Evolutionary conservation across 352 stramenopile genomes (phyloP).

Genomic region (Blastocystis sp.): DNA sequence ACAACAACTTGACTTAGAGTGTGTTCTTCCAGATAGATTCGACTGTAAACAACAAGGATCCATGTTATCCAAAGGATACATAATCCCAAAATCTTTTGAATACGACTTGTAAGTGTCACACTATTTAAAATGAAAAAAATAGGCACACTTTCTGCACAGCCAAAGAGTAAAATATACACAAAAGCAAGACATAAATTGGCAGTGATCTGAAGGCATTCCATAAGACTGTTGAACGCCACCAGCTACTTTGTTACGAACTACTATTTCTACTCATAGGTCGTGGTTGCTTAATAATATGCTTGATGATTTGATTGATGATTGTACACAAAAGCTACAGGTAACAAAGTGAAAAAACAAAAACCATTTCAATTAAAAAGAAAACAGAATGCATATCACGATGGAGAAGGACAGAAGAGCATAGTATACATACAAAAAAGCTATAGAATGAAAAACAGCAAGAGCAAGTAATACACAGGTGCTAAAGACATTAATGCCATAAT

Average conservation of each 20-base stretch:
- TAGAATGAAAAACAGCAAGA: background rate
- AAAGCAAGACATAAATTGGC: slow-evolving; percentile 63
- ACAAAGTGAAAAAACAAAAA: background rate
- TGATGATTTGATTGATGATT: slow-evolving; percentile 5
- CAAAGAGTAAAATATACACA: slow-evolving; percentile 48
- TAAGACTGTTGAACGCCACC: slow-evolving; percentile 12
- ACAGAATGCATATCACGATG: slow-evolving; percentile 42
- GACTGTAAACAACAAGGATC: background rate
- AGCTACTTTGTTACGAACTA: background rate
- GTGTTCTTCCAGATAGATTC: slow-evolving; percentile 63
- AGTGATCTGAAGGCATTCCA: slow-evolving; percentile 65
- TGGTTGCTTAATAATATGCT: background rate
- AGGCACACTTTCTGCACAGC: background rate
- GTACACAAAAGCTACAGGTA: slow-evolving; percentile 1
- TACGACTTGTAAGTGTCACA: background rate
- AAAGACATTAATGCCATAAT: slow-evolving; percentile 31
- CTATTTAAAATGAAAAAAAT: background rate
- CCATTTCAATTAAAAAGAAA: slow-evolving; percentile 47
- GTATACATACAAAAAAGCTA: slow-evolving; percentile 32
- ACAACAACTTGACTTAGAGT: slow-evolving; percentile 57
- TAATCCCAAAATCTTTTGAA: background rate
- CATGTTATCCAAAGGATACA: background rate
- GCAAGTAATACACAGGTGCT: background rate
- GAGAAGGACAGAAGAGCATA: slow-evolving; percentile 52
- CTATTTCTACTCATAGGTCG: background rate